phyloP scores from a whole-genome alignment of 192 early-diverging fungal genomes.

The Radiomyces spectabilis region DNA sequence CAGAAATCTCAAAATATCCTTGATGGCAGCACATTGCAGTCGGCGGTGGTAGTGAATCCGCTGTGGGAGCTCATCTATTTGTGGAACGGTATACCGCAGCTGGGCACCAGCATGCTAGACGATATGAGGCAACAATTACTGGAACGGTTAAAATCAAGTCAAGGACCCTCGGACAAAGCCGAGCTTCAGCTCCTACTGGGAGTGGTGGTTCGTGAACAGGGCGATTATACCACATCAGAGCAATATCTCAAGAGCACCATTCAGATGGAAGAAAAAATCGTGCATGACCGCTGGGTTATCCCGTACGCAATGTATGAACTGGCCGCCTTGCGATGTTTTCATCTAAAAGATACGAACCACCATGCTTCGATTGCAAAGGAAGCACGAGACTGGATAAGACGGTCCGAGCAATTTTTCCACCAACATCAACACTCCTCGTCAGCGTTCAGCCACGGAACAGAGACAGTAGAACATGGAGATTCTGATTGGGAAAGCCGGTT shows the following conservation, averaged over 20 bases:
- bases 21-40: constrained; percentile 5
- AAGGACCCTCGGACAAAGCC: constrained; percentile 1
- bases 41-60: constrained; percentile 20
- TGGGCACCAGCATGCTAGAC: neutral
- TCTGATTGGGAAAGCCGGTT: constrained; percentile 22
- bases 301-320: constrained; percentile 20
- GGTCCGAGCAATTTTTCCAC: constrained; percentile 2
- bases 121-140: constrained; percentile 9
- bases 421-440: neutral
- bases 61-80: constrained; percentile 32
- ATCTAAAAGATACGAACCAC: neutral
- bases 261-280: neutral
- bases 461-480: constrained; percentile 2
- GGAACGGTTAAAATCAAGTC: neutral
- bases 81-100: constrained; percentile 26
- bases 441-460: neutral
- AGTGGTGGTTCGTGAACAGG: constrained; percentile 17
- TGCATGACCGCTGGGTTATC: constrained; percentile 18
- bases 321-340: constrained; percentile 10
- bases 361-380: neutral
- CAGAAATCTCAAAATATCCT: constrained; percentile 1
- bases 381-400: constrained; percentile 8
- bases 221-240: constrained; percentile 14
- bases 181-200: constrained; percentile 17
- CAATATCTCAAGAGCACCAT: constrained; percentile 12